A percentile compares a stretch with the other conserved stretches of the same genome.
Conservation (phyloP, 495 filamentous ascomycete genomes). For the Beverwykella pulmonaria region DNA sequence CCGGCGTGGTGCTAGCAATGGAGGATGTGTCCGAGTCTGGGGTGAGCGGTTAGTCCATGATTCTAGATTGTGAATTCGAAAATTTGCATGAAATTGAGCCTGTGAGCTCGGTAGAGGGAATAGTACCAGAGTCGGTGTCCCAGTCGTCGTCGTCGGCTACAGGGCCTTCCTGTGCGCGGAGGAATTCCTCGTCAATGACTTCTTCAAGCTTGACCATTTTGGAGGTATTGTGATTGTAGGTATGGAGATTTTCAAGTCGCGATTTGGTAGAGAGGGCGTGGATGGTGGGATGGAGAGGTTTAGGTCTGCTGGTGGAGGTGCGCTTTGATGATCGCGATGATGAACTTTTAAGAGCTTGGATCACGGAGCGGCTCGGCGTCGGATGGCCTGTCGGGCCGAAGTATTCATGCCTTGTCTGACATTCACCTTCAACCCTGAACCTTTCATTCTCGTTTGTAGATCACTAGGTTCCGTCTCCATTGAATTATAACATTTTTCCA, state of each 20-base stretch:
- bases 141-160: slow-evolving; percentile 83
- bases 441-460: no score
- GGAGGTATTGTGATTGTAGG: not conserved
- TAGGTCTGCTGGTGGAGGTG: not conserved
- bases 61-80: not conserved
- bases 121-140: slow-evolving; percentile 79
- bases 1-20: slow-evolving; percentile 56
- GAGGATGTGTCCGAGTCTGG: slow-evolving; percentile 51
- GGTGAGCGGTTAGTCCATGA: slow-evolving; percentile 8
- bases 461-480: no score
- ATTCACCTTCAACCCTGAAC: no score
- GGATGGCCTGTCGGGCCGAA: no score
- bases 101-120: no score
- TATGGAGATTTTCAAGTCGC: not conserved
- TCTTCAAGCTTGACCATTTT: slow-evolving; percentile 96
- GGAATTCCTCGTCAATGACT: slow-evolving; percentile 94
- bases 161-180: slow-evolving; percentile 67
- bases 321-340: not conserved
- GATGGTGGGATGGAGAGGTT: not conserved
- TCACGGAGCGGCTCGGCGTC: no score
- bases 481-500: no score
- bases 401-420: no score
- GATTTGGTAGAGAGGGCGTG: not conserved
- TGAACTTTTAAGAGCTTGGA: not conserved
- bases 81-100: not conserved